These are phyloP conservation scores for Neurospora sublineolata DNA, from an alignment of 495 filamentous ascomycete genomes.

Conservation along the genomic window DNA sequence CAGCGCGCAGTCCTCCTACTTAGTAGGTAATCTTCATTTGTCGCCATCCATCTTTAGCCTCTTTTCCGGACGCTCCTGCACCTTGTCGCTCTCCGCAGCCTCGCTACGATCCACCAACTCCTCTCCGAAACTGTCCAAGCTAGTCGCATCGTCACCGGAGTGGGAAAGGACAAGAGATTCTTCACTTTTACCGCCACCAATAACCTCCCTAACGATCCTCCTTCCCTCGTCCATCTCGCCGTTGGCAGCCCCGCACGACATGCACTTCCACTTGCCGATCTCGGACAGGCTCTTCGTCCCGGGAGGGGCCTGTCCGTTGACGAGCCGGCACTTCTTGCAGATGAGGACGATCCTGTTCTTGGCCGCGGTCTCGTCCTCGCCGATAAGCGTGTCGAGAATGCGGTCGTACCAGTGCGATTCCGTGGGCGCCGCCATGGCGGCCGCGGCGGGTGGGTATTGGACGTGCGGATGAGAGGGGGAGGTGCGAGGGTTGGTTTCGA, in stretches of 20 bases:
- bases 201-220: slow-evolving; percentile 43
- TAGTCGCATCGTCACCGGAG: not conserved
- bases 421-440: slow-evolving; percentile 26
- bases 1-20: not conserved
- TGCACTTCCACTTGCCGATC: slow-evolving; percentile 81
- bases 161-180: not conserved
- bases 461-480: slow-evolving; percentile 9
- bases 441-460: slow-evolving; percentile 25
- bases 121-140: not conserved
- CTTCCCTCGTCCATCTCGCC: slow-evolving; percentile 60
- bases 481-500: slow-evolving; percentile 28
- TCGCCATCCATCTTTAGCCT: not conserved
- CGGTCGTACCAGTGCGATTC: slow-evolving; percentile 85
- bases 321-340: slow-evolving; percentile 68
- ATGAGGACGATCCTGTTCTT: slow-evolving; percentile 88
- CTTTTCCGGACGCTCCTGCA: not conserved
- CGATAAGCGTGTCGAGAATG: slow-evolving; percentile 79
- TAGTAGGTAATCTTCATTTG: not conserved
- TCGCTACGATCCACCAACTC: not conserved
- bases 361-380: slow-evolving; percentile 87
- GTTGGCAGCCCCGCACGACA: slow-evolving; percentile 73
- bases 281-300: slow-evolving; percentile 68
- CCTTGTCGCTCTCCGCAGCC: not conserved
- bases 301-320: slow-evolving; percentile 93
- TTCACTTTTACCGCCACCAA: slow-evolving; percentile 12